Evolutionary conservation across 2,329 filamentous ascomycete genomes (phyloP).

Genomic region (Gremmenia infestans): DNA sequence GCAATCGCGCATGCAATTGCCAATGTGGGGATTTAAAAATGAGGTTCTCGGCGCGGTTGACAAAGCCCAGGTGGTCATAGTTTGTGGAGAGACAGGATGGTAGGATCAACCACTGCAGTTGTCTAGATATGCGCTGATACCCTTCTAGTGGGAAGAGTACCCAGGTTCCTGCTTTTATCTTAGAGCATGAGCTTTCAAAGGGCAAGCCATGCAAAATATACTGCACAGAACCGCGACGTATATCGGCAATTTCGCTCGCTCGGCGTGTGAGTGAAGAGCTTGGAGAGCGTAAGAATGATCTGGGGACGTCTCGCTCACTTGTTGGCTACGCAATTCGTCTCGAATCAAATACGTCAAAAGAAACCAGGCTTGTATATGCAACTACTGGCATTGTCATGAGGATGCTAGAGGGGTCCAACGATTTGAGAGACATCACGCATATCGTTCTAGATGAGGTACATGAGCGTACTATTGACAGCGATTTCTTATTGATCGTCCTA

Average conservation of each 20-base stretch:
- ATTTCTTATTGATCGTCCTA: conserved; percentile 89
- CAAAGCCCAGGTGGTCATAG: conserved; percentile 78
- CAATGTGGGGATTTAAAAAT: conserved; percentile 81
- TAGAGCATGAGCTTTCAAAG: conserved; percentile 80
- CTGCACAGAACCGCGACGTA: conserved; percentile 90
- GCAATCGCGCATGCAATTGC: conserved; percentile 69
- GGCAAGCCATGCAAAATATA: conserved; percentile 87
- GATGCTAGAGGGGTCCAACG: conserved; percentile 87
- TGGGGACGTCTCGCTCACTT: conserved; percentile 78
- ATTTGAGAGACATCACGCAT: conserved; percentile 86
- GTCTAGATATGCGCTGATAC: neutral
- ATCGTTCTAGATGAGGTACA: conserved; percentile 97
- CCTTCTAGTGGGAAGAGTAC: conserved; percentile 78
- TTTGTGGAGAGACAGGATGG: conserved; percentile 95
- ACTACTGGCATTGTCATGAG: conserved; percentile 93
- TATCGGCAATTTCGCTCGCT: conserved; percentile 92
- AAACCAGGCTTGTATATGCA: conserved; percentile 84
- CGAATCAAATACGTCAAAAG: conserved; percentile 77
- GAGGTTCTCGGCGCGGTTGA: conserved; percentile 75
- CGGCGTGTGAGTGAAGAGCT: conserved; percentile 91
- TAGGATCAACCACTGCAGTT: conserved; percentile 30
- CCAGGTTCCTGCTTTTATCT: conserved; percentile 88
- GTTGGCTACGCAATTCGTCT: conserved; percentile 93
- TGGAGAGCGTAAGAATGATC: conserved; percentile 74
- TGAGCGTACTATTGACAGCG: conserved; percentile 92